phyloP scores from a whole-genome alignment of 345 rosid genomes.

The Ceriops tagal region DNA sequence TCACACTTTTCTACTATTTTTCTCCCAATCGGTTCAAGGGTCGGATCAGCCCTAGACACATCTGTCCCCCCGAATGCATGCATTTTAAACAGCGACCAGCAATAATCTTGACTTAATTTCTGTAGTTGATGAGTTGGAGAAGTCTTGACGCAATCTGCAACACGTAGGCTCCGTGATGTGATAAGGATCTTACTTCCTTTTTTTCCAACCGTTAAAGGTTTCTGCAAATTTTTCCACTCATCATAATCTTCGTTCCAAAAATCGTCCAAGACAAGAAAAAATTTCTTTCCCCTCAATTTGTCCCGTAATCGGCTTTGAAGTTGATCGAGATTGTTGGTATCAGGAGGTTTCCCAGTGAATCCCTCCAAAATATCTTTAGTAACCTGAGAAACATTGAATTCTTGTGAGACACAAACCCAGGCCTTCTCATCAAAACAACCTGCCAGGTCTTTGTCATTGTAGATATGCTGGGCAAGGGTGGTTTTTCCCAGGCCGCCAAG shows the following conservation, averaged over 20 bases:
- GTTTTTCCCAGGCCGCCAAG: constrained; percentile 11
- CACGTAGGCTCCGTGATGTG: no score
- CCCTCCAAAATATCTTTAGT: neutral
- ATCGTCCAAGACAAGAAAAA: constrained; percentile 17
- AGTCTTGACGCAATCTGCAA: no score
- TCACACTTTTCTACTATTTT: no score
- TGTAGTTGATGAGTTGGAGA: no score
- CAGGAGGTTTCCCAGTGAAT: neutral
- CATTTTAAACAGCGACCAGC: no score
- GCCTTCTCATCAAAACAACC: neutral
- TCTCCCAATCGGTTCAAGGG: no score
- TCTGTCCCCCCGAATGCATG: no score
- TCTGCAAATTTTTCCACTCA: neutral
- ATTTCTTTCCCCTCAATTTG: neutral
- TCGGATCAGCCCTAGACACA: no score
- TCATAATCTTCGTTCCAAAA: neutral
- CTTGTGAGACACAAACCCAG: constrained; percentile 8
- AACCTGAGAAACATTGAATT: neutral
- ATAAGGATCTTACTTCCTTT: no score
- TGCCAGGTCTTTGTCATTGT: no score
- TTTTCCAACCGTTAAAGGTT: neutral
- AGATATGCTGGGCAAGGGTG: constrained; percentile 11
- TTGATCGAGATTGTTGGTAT: neutral
- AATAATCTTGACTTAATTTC: no score
- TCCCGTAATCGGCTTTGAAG: neutral